phyloP scores from a whole-genome alignment of 495 filamentous ascomycete genomes.

The Neurospora tetraspora region DNA sequence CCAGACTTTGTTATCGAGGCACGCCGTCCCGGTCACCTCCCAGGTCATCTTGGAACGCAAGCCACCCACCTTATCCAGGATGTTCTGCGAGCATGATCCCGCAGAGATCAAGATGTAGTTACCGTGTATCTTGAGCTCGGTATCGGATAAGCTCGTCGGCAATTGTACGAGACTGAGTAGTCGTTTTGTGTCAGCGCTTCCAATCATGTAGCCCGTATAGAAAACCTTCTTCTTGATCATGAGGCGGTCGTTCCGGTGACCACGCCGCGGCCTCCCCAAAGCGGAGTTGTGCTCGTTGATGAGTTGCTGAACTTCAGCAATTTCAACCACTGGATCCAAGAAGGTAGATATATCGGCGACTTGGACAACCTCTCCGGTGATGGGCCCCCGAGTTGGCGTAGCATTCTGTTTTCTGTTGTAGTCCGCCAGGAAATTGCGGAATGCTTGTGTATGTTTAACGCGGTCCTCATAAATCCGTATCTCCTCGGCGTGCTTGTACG shows the following conservation, averaged over 20 bases:
- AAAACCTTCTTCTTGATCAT: slow-evolving; percentile 78
- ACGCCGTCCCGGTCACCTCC: slow-evolving; percentile 67
- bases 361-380: slow-evolving; percentile 74
- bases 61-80: slow-evolving; percentile 76
- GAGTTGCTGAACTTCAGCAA: slow-evolving; percentile 77
- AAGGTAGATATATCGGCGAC: slow-evolving; percentile 65
- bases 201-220: slow-evolving; percentile 90
- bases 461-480: slow-evolving; percentile 60
- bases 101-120: slow-evolving; percentile 87
- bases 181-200: slow-evolving; percentile 53
- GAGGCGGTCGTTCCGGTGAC: slow-evolving; percentile 32
- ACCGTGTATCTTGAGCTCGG: slow-evolving; percentile 70
- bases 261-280: slow-evolving; percentile 24
- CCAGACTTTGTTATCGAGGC: slow-evolving; percentile 74
- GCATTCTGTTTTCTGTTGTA: slow-evolving; percentile 51
- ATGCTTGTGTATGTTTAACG: slow-evolving; percentile 56
- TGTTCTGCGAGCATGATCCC: slow-evolving; percentile 52
- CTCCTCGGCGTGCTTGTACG: slow-evolving; percentile 73
- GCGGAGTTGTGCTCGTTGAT: slow-evolving; percentile 74
- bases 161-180: slow-evolving; percentile 57
- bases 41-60: slow-evolving; percentile 72
- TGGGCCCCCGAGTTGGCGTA: slow-evolving; percentile 42
- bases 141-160: slow-evolving; percentile 44
- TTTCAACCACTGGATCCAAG: slow-evolving; percentile 77
- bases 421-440: slow-evolving; percentile 67